Base-by-base conservation (phyloP, 2,329 filamentous ascomycete species). In the Blumeria hordei region DNA sequence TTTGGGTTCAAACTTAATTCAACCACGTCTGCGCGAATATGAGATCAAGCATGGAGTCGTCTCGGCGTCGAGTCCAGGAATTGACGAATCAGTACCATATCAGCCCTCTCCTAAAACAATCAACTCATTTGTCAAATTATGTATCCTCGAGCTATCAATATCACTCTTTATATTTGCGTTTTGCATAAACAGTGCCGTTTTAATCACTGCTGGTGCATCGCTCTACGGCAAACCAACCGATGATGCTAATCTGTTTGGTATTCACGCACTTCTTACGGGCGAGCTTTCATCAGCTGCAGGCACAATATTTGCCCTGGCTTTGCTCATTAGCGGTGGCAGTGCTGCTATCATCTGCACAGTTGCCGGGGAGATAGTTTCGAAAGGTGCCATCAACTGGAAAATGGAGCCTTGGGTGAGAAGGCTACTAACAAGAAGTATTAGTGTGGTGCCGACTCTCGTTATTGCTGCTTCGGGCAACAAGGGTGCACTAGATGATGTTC, bases 341-440 rank as follows among this genome's bases (percentile, higher is more conserved):
- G 86, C 86, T 0, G 86, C 86, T 6, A 85, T 93, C 37, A 81
- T 92, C 1, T 90, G 85, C 69, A 93, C 87, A 1, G 90, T 93
- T 62, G 77, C 86, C 0, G 86, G 87, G 0, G 86, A 94, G 66
- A 88, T 93, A 78, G 80, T 93, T 21, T 81, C 78, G 60, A 86
- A 93, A 64, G 86, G 87, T 3, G 84, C 86, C 58, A 68, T 94
- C 51, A 76, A 78, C 52, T 88, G 85, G 83, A 77, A 69, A 6
- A 68, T 88, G 41, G 73, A 73, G 58, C 86, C 86, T 0, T 93
- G 86, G 84, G 63, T 88, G 10, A 81, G 86, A 0, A 75, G 87
- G 8, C 72, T 93, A 5, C 66, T 88, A 50, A 93, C 86, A 0
- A 76, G 86, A 12, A 76, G 73, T 44, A 84, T 93, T 64, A 85